These are phyloP conservation scores for Ophiostoma piceae DNA, from an alignment of 2,329 filamentous ascomycete species.

Conservation along the genomic window DNA sequence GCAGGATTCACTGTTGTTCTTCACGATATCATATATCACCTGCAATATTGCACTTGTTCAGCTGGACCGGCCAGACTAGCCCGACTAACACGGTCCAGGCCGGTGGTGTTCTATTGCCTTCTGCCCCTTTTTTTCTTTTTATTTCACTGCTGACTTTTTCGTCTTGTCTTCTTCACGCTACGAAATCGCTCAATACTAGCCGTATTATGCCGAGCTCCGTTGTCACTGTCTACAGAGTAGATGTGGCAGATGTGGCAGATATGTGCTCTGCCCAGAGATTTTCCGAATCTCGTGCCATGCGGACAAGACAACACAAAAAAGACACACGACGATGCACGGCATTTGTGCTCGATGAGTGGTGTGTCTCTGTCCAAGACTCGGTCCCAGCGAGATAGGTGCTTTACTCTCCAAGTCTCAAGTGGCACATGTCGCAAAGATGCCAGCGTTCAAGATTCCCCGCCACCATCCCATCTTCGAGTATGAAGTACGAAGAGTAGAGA, in stretches of 20 bases:
- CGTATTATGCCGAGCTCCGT: not conserved
- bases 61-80: not conserved
- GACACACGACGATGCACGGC: not conserved
- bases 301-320: not conserved
- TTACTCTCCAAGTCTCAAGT: not conserved
- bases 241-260: not conserved
- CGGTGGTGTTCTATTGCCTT: not conserved
- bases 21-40: slow-evolving; percentile 1
- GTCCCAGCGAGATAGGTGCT: not conserved
- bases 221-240: not conserved
- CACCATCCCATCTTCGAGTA: not conserved
- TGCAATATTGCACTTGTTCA: not conserved
- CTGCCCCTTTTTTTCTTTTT: not conserved
- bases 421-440: not conserved
- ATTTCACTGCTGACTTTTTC: not conserved
- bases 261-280: not conserved
- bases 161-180: not conserved
- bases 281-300: too few species aligned
- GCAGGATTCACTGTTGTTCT: not conserved
- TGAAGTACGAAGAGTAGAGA: not conserved
- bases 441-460: not conserved
- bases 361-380: not conserved
- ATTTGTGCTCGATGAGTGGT: not conserved
- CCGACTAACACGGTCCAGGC: not conserved
- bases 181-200: not conserved